A percentile compares a stretch with the other conserved stretches of the same genome.
phyloP scores from a whole-genome alignment of 2,329 filamentous ascomycete genomes.

The Amauroascus niger region DNA sequence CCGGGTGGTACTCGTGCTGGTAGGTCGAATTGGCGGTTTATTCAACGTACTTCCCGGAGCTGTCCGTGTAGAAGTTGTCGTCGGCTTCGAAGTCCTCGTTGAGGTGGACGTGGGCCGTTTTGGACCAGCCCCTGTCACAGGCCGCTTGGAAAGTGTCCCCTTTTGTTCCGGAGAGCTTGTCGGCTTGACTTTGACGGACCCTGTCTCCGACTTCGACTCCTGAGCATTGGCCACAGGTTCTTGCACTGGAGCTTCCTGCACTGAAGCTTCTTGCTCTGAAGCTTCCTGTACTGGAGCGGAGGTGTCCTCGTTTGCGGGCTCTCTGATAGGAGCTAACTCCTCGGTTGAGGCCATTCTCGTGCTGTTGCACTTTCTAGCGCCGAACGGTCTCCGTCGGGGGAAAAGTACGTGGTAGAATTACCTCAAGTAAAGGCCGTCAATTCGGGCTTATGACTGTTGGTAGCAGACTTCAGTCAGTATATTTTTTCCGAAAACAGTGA shows the following conservation, averaged over 20 bases:
- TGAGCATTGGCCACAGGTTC: conserved; percentile 22
- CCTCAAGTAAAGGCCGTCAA: neutral
- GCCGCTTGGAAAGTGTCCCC: conserved; percentile 26
- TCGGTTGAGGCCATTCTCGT: conserved; percentile 21
- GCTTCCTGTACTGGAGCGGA: conserved; percentile 25
- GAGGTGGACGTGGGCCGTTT: conserved; percentile 27
- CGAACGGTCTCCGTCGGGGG: neutral
- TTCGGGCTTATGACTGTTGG: neutral
- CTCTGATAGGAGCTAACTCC: conserved; percentile 28
- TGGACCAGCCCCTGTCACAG: conserved; percentile 28
- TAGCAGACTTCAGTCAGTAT: neutral
- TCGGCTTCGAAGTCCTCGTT: conserved; percentile 23
- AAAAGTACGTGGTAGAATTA: neutral
- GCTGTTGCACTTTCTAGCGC: neutral
- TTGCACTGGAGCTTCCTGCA: conserved; percentile 24
- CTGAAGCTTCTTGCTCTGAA: no score
- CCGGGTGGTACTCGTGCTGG: conserved; percentile 23
- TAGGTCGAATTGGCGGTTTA: conserved; percentile 38
- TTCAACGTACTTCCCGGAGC: conserved; percentile 33
- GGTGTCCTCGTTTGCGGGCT: conserved; percentile 3
- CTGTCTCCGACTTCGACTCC: conserved; percentile 30
- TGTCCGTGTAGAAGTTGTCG: conserved; percentile 22
- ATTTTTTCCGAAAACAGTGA: neutral
- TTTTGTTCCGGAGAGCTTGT: conserved; percentile 26
- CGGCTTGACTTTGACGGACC: conserved; percentile 28